phyloP scores from a whole-genome alignment of 371 early-diverging fungal genomes.

The Blastocladiella emersonii region DNA sequence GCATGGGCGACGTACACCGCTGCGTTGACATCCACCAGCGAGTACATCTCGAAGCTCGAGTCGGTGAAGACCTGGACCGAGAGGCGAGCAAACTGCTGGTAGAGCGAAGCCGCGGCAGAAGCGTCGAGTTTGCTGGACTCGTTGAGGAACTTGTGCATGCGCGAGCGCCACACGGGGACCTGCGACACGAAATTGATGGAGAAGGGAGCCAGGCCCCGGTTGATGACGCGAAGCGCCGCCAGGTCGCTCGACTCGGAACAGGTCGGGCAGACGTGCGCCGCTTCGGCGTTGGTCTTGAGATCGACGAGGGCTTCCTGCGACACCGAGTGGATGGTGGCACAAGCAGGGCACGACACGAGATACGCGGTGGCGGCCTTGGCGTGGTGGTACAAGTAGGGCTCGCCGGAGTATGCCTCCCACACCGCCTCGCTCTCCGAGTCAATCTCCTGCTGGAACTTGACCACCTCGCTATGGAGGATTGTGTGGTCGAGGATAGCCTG shows the following conservation, averaged over 20 bases:
- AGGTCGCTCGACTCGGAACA: not conserved
- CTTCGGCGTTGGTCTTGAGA: not conserved
- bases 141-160: slow-evolving; percentile 1
- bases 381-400: slow-evolving; percentile 5
- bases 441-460: not conserved
- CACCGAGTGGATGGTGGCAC: not conserved
- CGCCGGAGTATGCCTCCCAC: slow-evolving; percentile 3
- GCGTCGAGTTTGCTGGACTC: not conserved
- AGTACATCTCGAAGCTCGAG: not conserved
- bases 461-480: not conserved
- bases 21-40: not conserved
- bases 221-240: not conserved
- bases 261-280: not conserved
- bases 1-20: not conserved
- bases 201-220: not conserved
- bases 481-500: not conserved
- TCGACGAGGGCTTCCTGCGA: not conserved
- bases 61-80: not conserved
- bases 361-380: slow-evolving; percentile 1
- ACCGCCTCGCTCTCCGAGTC: not conserved
- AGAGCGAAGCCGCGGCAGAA: not conserved
- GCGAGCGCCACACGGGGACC: not conserved
- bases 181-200: not conserved
- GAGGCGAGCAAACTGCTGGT: not conserved
- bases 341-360: not conserved